Conservation (phyloP, 768 basidiomycete species). For the Ramaria sp. region DNA sequence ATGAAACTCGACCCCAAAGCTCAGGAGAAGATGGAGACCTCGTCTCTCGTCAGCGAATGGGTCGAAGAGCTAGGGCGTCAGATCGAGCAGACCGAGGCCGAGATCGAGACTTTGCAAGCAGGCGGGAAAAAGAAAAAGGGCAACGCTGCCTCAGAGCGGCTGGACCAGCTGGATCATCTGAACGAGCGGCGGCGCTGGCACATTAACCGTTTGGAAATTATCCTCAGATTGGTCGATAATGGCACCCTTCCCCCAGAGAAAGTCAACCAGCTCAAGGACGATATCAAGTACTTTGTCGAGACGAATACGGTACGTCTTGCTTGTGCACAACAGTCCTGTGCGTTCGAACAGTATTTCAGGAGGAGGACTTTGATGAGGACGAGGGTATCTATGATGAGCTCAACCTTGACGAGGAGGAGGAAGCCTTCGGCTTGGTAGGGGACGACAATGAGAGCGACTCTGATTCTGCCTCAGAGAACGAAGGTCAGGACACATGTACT, state of each 20-base stretch:
- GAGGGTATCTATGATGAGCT: slow-evolving; percentile 97
- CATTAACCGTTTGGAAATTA: slow-evolving; percentile 82
- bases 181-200: slow-evolving; percentile 98
- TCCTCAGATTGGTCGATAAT: slow-evolving; percentile 88
- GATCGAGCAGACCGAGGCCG: slow-evolving; percentile 89
- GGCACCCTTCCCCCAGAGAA: slow-evolving; percentile 78
- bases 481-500: slow-evolving; percentile 37
- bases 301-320: slow-evolving; percentile 72
- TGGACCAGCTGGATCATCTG: slow-evolving; percentile 74
- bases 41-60: slow-evolving; percentile 42
- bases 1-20: slow-evolving; percentile 94
- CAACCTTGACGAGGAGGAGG: slow-evolving; percentile 93
- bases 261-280: slow-evolving; percentile 78
- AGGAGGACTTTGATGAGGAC: slow-evolving; percentile 95
- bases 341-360: slow-evolving; percentile 35
- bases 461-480: slow-evolving; percentile 62
- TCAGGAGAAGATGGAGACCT: slow-evolving; percentile 86
- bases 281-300: slow-evolving; percentile 93
- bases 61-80: slow-evolving; percentile 91
- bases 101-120: slow-evolving; percentile 78
- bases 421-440: slow-evolving; percentile 70
- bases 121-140: slow-evolving; percentile 73
- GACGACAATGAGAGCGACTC: slow-evolving; percentile 65
- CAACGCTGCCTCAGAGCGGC: slow-evolving; percentile 59
- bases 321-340: slow-evolving; percentile 10